Conservation (phyloP, 495 filamentous ascomycete genomes). For the Neurospora tetrasperma region DNA sequence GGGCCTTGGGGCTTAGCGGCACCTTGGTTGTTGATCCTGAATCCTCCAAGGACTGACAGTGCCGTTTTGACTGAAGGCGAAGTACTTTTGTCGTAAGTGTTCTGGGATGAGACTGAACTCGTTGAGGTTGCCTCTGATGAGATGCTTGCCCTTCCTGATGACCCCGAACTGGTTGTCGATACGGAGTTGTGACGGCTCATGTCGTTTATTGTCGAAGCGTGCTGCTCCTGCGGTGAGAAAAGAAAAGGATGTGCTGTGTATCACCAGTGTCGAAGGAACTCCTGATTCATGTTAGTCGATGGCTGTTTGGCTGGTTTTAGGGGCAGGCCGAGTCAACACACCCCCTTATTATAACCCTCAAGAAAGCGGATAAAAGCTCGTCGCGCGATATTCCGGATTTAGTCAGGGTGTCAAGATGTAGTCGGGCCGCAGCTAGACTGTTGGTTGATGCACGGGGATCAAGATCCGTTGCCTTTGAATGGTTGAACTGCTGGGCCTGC, state of each 20-base stretch:
- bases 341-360: constrained; percentile 18
- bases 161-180: constrained; percentile 27
- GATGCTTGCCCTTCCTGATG: constrained; percentile 24
- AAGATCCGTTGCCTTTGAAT: background rate
- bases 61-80: background rate
- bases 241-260: background rate
- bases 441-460: constrained; percentile 12
- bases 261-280: background rate
- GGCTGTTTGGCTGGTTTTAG: background rate
- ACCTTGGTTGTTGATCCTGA: constrained; percentile 20
- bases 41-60: background rate
- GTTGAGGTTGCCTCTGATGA: constrained; percentile 19
- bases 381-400: constrained; percentile 23
- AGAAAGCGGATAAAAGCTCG: constrained; percentile 20
- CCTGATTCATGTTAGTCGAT: background rate
- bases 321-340: background rate
- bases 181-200: constrained; percentile 13
- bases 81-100: constrained; percentile 4
- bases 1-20: constrained; percentile 24
- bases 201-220: background rate
- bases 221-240: background rate
- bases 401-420: constrained; percentile 24
- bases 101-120: constrained; percentile 22
- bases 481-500: background rate
- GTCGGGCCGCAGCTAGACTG: constrained; percentile 22